A percentile compares a stretch with the other conserved stretches of the same genome.
Evolutionary conservation across 2,329 filamentous ascomycete genomes (phyloP).

Genomic region (Paramyrothecium sp.): DNA sequence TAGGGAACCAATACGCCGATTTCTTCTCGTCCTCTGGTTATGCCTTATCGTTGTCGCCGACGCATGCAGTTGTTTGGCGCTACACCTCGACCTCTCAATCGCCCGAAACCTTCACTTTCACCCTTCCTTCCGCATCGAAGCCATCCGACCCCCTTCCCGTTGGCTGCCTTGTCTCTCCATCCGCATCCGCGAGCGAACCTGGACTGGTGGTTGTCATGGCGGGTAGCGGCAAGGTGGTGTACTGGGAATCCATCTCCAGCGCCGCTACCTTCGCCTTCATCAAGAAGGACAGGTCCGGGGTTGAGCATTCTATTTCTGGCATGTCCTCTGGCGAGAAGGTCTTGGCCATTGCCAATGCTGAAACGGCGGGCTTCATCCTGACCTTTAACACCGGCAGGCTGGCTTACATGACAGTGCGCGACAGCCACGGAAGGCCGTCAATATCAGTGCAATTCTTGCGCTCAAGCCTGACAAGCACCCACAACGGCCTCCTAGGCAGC

Average conservation of each 20-base stretch:
- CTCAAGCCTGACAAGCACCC: conserved; percentile 52
- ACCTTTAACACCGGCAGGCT: conserved; percentile 82
- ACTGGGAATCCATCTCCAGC: conserved; percentile 93
- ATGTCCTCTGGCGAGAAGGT: conserved; percentile 78
- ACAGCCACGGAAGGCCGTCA: conserved; percentile 80
- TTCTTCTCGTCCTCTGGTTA: conserved; percentile 67
- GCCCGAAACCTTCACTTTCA: conserved; percentile 77
- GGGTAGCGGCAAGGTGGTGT: conserved; percentile 79
- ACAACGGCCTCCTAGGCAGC: conserved; percentile 74
- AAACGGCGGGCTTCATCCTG: conserved; percentile 82
- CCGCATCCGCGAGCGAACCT: conserved; percentile 74
- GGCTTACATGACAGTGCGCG: conserved; percentile 81
- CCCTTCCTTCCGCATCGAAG: conserved; percentile 71
- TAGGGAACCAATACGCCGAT: conserved; percentile 64
- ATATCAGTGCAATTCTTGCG: conserved; percentile 78
- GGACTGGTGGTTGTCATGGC: conserved; percentile 87
- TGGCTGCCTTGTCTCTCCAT: conserved; percentile 77
- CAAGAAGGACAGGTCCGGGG: conserved; percentile 75
- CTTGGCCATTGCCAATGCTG: conserved; percentile 75
- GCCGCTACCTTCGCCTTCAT: conserved; percentile 82
- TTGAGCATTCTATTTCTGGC: conserved; percentile 72
- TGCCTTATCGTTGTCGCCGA: conserved; percentile 76
- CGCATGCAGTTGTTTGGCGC: conserved; percentile 86
- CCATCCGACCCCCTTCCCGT: conserved; percentile 73
- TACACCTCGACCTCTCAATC: conserved; percentile 70